Conservation (phyloP, 2,329 filamentous ascomycete genomes). For the Trichoderma arundinaceum region DNA sequence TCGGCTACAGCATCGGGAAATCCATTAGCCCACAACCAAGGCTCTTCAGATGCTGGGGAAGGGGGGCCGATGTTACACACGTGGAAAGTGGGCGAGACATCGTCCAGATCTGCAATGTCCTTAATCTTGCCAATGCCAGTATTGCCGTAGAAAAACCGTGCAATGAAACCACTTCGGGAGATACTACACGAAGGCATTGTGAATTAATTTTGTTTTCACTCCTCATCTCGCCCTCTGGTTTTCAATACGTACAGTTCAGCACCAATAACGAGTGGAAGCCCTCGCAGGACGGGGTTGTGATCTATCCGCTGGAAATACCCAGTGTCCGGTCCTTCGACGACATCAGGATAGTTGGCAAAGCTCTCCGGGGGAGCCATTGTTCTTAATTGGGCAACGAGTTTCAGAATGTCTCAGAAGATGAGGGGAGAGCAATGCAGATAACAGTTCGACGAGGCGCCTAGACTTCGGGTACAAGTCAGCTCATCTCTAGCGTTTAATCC, state of each 20-base stretch:
- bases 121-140: constrained; percentile 60
- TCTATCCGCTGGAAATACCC: constrained; percentile 49
- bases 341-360: constrained; percentile 53
- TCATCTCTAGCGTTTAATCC: neutral
- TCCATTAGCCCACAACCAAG: neutral
- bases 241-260: constrained; percentile 60
- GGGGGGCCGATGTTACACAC: constrained; percentile 45
- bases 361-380: constrained; percentile 39
- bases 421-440: neutral
- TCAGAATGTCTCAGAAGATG: neutral
- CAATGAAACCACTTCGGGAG: constrained; percentile 63
- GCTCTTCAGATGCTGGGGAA: too few relatives aligned
- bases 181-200: constrained; percentile 52
- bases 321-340: constrained; percentile 45
- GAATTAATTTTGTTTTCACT: neutral
- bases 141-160: constrained; percentile 72
- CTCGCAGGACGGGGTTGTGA: constrained; percentile 73
- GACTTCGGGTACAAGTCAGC: neutral
- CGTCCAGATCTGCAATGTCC: constrained; percentile 53
- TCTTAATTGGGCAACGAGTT: neutral
- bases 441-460: neutral
- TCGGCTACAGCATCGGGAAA: constrained; percentile 50
- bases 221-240: neutral
- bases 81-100: constrained; percentile 53
- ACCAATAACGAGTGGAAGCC: constrained; percentile 65